phyloP scores from a whole-genome alignment of 768 basidiomycete species.

The Rhodosporidiobolus odoratus region DNA sequence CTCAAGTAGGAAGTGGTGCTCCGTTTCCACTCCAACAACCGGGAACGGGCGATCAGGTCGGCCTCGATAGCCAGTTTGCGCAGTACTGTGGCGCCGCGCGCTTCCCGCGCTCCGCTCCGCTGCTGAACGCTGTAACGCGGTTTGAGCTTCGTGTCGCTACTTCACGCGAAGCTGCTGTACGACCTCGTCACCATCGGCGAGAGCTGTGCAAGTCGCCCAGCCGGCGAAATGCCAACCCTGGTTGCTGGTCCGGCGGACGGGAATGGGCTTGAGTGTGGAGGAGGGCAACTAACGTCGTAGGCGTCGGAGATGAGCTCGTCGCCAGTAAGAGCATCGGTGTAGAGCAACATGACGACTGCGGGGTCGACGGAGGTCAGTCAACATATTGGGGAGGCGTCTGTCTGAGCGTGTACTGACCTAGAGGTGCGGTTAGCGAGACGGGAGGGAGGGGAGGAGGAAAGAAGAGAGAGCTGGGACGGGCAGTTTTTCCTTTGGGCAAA shows the following conservation, averaged over 20 bases:
- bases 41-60: no score
- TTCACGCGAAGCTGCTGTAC: no score
- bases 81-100: no score
- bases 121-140: no score
- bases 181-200: no score
- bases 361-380: neutral
- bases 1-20: neutral
- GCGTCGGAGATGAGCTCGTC: slow-evolving; percentile 52
- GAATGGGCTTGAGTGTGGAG: neutral
- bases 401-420: neutral
- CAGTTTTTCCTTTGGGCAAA: neutral
- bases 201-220: neutral
- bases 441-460: neutral
- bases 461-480: neutral
- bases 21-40: neutral
- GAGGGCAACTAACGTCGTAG: slow-evolving; percentile 44
- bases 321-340: slow-evolving; percentile 47
- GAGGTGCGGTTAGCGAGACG: neutral
- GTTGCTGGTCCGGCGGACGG: no score
- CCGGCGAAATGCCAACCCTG: neutral
- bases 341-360: slow-evolving; percentile 46
- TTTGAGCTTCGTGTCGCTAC: no score
- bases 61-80: no score
- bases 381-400: neutral
- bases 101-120: no score